Evolutionary conservation across 1,284 basidiomycete genomes (phyloP), one percentile per base, ranked within the genome.

Genomic region (Coniferiporia weirii): DNA sequence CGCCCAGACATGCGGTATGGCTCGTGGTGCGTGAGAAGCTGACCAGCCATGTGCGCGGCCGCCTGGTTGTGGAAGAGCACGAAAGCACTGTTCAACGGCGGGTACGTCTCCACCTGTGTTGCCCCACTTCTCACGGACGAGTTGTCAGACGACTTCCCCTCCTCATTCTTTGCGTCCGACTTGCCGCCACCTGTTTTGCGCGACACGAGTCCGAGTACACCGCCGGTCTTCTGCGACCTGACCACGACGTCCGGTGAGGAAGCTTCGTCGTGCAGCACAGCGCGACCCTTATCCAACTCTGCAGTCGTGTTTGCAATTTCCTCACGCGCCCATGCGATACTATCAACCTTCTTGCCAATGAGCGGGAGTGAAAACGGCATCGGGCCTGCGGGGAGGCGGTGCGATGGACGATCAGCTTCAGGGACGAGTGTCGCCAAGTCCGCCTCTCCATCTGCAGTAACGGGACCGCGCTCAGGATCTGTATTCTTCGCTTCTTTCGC

Each of bases 61-160:
- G 96, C 90, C 75, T 98, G 96, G 65, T 85, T 82, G 72, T 95
- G 86, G 81, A 98, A 99, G 35, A 93, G 88, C 61, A 99, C 81
- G 72, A 99, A 99, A 3, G 91, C 93, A 32, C 89, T 91, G 69
- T 85, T 93, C 63, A 90, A 70, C 1, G 89, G 87, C 3, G 85
- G 85, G 63, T 90, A 91, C 34, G 78, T 40, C 12, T 51, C 45
- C 43, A 12, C 27, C n/a, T 43, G 13, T n/a, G 40, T 12, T 35
- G 45, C 34, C 15, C 8, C 36, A 27, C 7, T 36, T 2, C 46
- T 40, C 15, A 19, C 55, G 49, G 22, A 13, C 8, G 32, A 32
- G 12, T 49, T 17, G 3, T 6, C 40, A 35, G 15, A 12, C 13
- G 19, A 8, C 19, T n/a, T 36, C 38, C 13, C 36, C 7, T 54